Evolutionary conservation across 108 stramenopile genomes (phyloP).

Genomic region (Skeletonema marinoi): DNA sequence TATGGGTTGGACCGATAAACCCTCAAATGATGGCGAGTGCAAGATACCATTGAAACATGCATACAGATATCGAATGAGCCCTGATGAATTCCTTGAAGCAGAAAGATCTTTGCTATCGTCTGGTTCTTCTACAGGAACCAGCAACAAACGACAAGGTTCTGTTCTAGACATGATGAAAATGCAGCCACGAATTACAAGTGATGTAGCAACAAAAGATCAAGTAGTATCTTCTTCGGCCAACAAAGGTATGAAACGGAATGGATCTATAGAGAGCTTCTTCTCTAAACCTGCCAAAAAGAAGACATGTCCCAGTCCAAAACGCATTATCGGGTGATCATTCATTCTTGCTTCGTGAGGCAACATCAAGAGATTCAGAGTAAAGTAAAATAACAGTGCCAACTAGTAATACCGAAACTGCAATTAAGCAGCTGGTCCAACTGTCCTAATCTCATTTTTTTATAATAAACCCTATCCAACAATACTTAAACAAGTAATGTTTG

Average conservation of each 20-base stretch:
- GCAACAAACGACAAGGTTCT: neutral
- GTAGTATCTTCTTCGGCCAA: neutral
- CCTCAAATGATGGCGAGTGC: slow-evolving; percentile 24
- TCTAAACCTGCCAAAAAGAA: slow-evolving; percentile 3
- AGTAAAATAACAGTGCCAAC: too few species aligned
- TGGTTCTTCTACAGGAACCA: neutral
- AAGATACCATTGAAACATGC: slow-evolving; percentile 47
- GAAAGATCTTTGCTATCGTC: slow-evolving; percentile 15
- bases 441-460: too few species aligned
- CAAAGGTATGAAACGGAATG: slow-evolving; percentile 8
- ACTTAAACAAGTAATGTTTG: too few species aligned
- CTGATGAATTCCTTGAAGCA: slow-evolving; percentile 45
- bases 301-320: neutral
- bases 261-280: slow-evolving; percentile 13
- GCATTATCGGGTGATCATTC: neutral
- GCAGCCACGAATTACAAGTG: neutral
- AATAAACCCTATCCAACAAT: too few species aligned
- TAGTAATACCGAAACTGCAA: too few species aligned
- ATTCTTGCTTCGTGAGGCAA: neutral
- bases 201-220: neutral
- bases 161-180: slow-evolving; percentile 23
- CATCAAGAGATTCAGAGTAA: too few species aligned
- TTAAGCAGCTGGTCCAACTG: too few species aligned
- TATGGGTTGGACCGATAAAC: slow-evolving; percentile 73
- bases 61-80: slow-evolving; percentile 35